These are phyloP conservation scores for Reticulascus tulasneorum DNA, from an alignment of 2,329 filamentous ascomycete species.

Conservation along the genomic window DNA sequence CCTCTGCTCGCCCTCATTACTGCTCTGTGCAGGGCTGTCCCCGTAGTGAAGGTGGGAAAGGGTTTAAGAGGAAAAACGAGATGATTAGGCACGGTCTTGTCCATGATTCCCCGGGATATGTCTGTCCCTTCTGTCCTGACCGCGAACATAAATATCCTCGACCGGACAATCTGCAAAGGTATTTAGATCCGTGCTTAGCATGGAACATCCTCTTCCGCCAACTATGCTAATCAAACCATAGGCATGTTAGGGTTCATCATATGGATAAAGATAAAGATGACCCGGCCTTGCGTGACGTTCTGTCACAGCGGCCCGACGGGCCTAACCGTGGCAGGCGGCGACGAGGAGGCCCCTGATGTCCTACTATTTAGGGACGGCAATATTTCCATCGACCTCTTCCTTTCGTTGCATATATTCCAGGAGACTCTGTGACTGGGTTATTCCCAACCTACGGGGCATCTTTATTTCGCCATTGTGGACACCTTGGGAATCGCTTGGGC, in stretches of 20 bases:
- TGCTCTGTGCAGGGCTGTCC: constrained; percentile 60
- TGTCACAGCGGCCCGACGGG: constrained; percentile 81
- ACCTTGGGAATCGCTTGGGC: too few species aligned
- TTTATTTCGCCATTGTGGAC: too few species aligned
- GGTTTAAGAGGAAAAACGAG: constrained; percentile 70
- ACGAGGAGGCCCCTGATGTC: constrained; percentile 44
- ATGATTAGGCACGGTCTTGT: constrained; percentile 80
- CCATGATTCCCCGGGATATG: constrained; percentile 89
- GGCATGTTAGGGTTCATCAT: constrained; percentile 91
- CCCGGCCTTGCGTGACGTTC: constrained; percentile 71
- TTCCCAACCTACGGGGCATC: too few species aligned
- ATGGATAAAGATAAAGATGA: constrained; percentile 88
- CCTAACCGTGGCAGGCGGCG: constrained; percentile 75
- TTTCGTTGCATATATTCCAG: too few species aligned
- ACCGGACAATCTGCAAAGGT: constrained; percentile 95
- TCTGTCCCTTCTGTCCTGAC: constrained; percentile 93
- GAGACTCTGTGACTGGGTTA: too few species aligned
- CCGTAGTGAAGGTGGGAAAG: constrained; percentile 60
- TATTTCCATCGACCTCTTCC: too few species aligned
- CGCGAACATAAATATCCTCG: constrained; percentile 91
- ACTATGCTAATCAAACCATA: constrained; percentile 29
- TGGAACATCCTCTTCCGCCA: constrained; percentile 3
- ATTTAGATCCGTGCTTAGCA: constrained; percentile 29
- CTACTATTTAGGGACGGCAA: too few species aligned
- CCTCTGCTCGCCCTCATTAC: constrained; percentile 61